phyloP scores from a whole-genome alignment of 1,284 basidiomycete species.

The Phellinidium pouzarii region DNA sequence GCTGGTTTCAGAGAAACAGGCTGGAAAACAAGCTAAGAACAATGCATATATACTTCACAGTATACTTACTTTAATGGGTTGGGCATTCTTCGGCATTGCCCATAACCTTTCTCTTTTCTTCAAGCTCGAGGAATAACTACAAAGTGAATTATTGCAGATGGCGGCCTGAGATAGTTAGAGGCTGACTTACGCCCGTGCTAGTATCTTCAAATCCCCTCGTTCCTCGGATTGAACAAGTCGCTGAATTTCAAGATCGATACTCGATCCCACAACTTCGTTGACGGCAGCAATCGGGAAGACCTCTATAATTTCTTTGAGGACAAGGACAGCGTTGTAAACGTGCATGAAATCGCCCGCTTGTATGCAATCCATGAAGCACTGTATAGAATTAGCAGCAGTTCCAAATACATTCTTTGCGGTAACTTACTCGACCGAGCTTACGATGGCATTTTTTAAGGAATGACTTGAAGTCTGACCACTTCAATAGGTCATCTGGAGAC shows the following conservation, averaged over 20 bases:
- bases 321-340: conserved; percentile 87
- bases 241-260: conserved; percentile 61
- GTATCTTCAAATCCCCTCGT: conserved; percentile 75
- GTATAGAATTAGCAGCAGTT: conserved; percentile 9
- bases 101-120: conserved; percentile 62
- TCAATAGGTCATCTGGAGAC: conserved; percentile 51
- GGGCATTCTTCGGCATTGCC: conserved; percentile 37
- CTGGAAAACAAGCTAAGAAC: conserved; percentile 14
- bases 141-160: conserved; percentile 1
- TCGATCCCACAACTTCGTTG: conserved; percentile 43
- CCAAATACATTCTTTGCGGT: conserved; percentile 8
- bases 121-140: conserved; percentile 62
- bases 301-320: conserved; percentile 83
- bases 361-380: conserved; percentile 61
- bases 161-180: neutral
- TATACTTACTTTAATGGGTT: conserved; percentile 17
- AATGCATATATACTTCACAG: conserved; percentile 19
- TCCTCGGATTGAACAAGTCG: conserved; percentile 67
- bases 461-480: conserved; percentile 65
- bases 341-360: conserved; percentile 87
- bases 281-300: conserved; percentile 75
- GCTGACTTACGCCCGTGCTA: conserved; percentile 63
- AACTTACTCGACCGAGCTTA: conserved; percentile 55
- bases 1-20: neutral
- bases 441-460: conserved; percentile 80